These are phyloP conservation scores for Citrus cavaleriei DNA, from an alignment of 345 rosid genomes.

Conservation along the genomic window DNA sequence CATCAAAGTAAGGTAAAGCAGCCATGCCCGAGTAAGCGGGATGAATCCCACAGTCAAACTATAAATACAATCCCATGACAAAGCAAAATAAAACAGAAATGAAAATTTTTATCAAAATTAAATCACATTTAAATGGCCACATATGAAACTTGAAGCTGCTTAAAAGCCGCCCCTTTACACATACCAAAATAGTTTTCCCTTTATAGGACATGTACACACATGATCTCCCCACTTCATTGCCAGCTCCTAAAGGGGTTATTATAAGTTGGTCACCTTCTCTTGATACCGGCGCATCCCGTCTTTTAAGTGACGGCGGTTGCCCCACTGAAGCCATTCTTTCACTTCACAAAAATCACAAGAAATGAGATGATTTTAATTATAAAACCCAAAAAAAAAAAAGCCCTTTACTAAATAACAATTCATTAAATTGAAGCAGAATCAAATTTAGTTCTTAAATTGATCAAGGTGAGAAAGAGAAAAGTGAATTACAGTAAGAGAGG, in stretches of 20 bases:
- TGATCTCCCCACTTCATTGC: conserved; percentile 93
- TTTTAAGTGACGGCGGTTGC: conserved; percentile 47
- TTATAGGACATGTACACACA: conserved; percentile 87
- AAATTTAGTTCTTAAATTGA: neutral
- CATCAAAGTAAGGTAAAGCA: conserved; percentile 91
- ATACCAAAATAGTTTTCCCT: conserved; percentile 72
- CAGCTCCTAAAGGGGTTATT: conserved; percentile 84
- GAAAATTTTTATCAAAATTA: neutral
- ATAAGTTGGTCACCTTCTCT: conserved; percentile 78
- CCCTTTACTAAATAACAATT: neutral
- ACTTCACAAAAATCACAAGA: neutral
- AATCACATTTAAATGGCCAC: neutral
- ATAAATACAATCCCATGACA: neutral
- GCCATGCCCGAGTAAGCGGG: conserved; percentile 93
- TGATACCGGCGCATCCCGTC: conserved; percentile 55
- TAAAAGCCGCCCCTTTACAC: neutral
- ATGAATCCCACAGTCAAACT: conserved; percentile 96
- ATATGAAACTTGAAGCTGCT: neutral
- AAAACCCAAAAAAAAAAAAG: neutral
- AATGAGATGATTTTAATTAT: neutral
- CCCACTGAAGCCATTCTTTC: conserved; percentile 50
- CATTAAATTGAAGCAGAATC: neutral
- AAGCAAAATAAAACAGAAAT: neutral
- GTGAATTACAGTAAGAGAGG: neutral
- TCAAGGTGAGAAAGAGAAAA: neutral